Base-by-base conservation (phyloP, 83 land plant species). In the Thuja plicata region DNA sequence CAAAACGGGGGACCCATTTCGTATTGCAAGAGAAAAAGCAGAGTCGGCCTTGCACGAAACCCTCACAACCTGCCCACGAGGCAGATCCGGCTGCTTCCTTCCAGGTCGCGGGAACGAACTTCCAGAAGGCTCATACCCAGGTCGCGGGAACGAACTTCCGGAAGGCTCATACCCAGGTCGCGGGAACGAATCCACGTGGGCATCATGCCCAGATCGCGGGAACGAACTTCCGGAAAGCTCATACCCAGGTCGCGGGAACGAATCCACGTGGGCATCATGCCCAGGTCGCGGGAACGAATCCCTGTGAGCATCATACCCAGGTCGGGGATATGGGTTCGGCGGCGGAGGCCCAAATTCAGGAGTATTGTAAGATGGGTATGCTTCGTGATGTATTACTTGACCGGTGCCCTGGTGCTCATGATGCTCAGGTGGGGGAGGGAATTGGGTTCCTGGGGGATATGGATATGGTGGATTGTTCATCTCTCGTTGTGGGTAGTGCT, bases 1-100 rank as follows among this genome's bases (percentile, higher is more conserved):
- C 43, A 94, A 92, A 24, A 92, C 84, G n/a, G 90, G 90, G 30
- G 89, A 55, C 4, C 95, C 95, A 77, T 94, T 90, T 16, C 92
- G 85, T 30, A 92, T 76, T 12, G 94, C 78, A 34, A 94, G 89
- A 30, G 87, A 88, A 74, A 85, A 91, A 12, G 88, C 66, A 15
- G 90, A 37, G 46, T 88, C 74, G 2, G 92, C 92, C 91, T 91
- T 89, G 88, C 85, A 77, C 77, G 50, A 94, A 70, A 94, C 88
- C 87, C 90, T 91, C 13, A 91, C 90, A 38, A 88, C 87, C 50
- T 87, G 88, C 32, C 84, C 73, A 80, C 84, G 54, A 5, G 76
- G 55, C 50, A 83, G 55, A 83, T 27, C 35, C 15, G 17, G 55
- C 8, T 34, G 35, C 52, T 16, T 48, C 40, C 16, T 1, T 86